These are phyloP conservation scores for Combretum micranthum DNA, from an alignment of 345 rosid species.

Conservation along the genomic window DNA sequence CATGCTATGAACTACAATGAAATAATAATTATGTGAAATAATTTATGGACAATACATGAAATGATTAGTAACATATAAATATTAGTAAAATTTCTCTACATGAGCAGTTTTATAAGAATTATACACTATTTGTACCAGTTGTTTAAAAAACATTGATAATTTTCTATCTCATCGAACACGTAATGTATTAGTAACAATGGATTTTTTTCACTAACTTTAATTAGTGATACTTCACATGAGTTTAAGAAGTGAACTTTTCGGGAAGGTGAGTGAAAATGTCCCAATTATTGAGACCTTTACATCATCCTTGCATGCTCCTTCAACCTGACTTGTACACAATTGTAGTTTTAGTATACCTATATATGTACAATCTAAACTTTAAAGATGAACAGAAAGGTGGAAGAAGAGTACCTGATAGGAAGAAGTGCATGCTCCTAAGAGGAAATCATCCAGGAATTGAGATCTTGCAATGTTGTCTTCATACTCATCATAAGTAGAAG, in stretches of 20 bases:
- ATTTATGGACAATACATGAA: no score
- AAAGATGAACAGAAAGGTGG: not conserved
- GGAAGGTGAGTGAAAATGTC: slow-evolving; percentile 28
- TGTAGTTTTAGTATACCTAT: not conserved
- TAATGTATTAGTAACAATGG: no score
- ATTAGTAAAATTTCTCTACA: no score
- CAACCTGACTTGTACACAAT: slow-evolving; percentile 12
- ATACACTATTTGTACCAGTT: no score
- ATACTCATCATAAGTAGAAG: not conserved
- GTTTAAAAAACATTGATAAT: no score
- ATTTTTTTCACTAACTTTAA: no score
- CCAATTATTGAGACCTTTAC: slow-evolving; percentile 34
- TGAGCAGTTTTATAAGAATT: no score
- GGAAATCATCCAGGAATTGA: slow-evolving; percentile 17
- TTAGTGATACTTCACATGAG: no score
- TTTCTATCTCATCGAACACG: no score
- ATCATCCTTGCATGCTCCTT: slow-evolving; percentile 36
- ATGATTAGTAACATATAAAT: no score
- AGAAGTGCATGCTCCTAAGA: slow-evolving; percentile 21
- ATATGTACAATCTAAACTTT: not conserved
- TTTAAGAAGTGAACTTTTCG: not conserved
- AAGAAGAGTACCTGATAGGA: slow-evolving; percentile 11
- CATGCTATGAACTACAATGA: no score
- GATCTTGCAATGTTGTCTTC: slow-evolving; percentile 8
- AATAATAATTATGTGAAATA: no score